Evolutionary conservation across 148 eudicot species (phyloP), one percentile per base, ranked within the genome.

Genomic region (Silene latifolia): DNA sequence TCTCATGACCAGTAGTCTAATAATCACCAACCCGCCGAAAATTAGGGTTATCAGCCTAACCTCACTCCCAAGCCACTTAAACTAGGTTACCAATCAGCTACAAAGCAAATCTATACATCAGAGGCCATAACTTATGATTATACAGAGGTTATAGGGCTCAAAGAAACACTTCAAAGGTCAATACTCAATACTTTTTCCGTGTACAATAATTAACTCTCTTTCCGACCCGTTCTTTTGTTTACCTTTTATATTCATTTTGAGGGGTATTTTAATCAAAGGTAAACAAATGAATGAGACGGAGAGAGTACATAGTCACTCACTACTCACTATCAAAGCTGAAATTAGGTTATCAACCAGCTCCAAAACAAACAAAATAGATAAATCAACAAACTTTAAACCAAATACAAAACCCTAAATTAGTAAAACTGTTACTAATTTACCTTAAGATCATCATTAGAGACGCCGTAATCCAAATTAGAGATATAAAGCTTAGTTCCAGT

Each of bases 401-500:
- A 67, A 46, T 8, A 14, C 8, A 65, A 78, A 81, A 18, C 86
- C 82, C 69, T 51, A 53, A 35, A 1, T 72, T 17, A 17, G 62
- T 19, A 3, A 12, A 63, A 74, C 20, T 10, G 56, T 15, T 29
- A 10, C 13, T 46, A 5, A 2, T 2, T 12, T 61, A 94, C 99
- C 99, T 95, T 95, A 56, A 95, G 83, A 69, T 95, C 97, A 58
- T 92, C 97, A 48, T 84, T 89, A 20, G 99, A 90, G 42, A 95
- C 99, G 5, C 97, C 97, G 51, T 92, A 92, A 59, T 95, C 99
- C 78, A 95, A 77, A 70, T 95, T 95, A 10, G 97, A 92, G 67
- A 95, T 80, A 73, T 89, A 92, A 9, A 95, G 93, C 90, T 95
- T 95, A 35, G 94, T 90, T 67, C 96, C 98, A 2, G 93, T 87